Evolutionary conservation across 352 stramenopile genomes (phyloP), one percentile per base, ranked within the genome.

Genomic region (Saprolegnia parasitica): DNA sequence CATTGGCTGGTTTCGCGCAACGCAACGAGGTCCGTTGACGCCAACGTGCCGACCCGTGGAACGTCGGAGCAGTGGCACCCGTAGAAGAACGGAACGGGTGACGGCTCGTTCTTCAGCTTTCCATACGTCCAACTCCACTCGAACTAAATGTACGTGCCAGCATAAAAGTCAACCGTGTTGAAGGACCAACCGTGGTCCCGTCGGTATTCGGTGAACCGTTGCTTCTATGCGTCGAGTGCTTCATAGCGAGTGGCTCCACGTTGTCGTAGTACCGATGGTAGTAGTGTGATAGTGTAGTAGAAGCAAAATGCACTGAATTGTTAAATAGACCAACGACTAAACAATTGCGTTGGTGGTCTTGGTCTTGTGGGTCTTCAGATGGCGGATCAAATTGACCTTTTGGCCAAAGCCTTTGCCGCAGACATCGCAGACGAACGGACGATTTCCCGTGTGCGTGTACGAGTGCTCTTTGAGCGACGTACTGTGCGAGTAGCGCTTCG

Each of bases 401-500:
- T 58, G 52, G 23, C 52, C 52, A 58, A 58, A 58, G 15, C 52
- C 52, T 16, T 58, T 58, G 23, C 52, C 52, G 32, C 52, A 58
- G 8, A 58, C 23, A 39, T 58, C 52, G 32, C 52, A 58, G 8
- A 58, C 52, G 52, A 39, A 58, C 23, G 52, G 52, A 47, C 68
- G 61, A 35, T 74, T 73, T 11, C 56, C 32, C 4, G 65, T 24
- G 56, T 74, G 68, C 32, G 68, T 74, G n/a, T 74, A 73, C 39
- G 72, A 72, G 47, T 74, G 68, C 16, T 67, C 72, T 29, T 74
- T 74, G 29, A 67, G 49, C 10, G 52, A 58, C 21, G 46, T 68
- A 11, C 46, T 73, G 26, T 74, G 68, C 5, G 64, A 54, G 56
- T 73, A 74, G 54, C 68, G 64, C 50, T 74, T 74, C 37, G 46